Evolutionary conservation across 306 rosid genomes (phyloP).

Genomic region (Medicago truncatula): DNA sequence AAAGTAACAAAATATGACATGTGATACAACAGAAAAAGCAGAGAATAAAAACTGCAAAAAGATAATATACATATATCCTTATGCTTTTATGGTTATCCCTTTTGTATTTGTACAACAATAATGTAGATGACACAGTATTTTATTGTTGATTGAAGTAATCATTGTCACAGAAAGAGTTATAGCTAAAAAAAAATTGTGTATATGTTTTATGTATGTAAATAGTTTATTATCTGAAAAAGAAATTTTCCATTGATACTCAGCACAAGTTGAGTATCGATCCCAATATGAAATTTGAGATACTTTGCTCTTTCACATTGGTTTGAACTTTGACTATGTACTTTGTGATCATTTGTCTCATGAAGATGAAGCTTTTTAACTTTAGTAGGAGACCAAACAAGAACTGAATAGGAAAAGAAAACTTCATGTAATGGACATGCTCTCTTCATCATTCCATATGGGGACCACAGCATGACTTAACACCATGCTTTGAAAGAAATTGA

Average conservation of each 20-base stretch:
- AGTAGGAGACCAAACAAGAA: too few relatives aligned
- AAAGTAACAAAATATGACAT: not conserved
- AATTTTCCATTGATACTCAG: not conserved
- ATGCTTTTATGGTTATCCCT: conserved; percentile 1
- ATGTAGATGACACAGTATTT: not conserved
- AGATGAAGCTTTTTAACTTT: conserved; percentile 9
- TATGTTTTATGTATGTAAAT: too few relatives aligned
- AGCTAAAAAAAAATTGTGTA: too few relatives aligned
- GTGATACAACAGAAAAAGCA: conserved; percentile 3
- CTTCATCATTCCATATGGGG: conserved; percentile 26
- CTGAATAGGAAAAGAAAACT: conserved; percentile 12
- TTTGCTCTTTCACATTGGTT: not conserved
- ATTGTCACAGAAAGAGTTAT: not conserved
- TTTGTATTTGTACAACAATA: not conserved
- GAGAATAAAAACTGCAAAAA: not conserved
- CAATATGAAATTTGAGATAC: not conserved
- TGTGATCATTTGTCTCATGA: conserved; percentile 12
- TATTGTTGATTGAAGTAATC: not conserved
- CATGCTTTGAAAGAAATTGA: conserved; percentile 11
- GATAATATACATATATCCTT: not conserved
- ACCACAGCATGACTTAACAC: conserved; percentile 12
- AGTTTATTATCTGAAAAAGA: too few relatives aligned
- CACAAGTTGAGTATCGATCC: not conserved
- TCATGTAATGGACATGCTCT: conserved; percentile 15
- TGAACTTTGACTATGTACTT: conserved; percentile 14